Conservation (phyloP, 176 grass and related monocot species). For the Musa acuminata region DNA sequence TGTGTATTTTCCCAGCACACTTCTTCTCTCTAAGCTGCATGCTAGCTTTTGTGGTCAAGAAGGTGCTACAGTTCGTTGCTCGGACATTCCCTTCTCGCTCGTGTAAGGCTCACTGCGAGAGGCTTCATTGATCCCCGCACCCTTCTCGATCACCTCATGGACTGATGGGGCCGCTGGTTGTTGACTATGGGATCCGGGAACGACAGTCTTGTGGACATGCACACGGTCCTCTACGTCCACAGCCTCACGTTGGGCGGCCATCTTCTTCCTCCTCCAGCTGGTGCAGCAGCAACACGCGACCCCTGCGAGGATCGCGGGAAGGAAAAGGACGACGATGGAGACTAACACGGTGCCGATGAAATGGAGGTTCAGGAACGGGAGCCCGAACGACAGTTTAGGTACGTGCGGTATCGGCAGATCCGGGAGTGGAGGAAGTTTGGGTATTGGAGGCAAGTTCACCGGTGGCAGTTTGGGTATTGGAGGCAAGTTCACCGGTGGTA, state of each 20-base stretch:
- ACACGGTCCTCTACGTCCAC: slow-evolving; percentile 47
- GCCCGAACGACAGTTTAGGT: slow-evolving; percentile 10
- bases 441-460: background rate
- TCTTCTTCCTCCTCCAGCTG: slow-evolving; percentile 39
- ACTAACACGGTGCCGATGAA: slow-evolving; percentile 61
- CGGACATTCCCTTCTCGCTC: background rate
- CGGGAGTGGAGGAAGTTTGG: background rate
- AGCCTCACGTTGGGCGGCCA: slow-evolving; percentile 25
- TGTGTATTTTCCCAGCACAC: too few species aligned
- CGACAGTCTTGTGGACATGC: slow-evolving; percentile 38
- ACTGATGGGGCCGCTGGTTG: slow-evolving; percentile 24
- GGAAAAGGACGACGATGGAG: slow-evolving; percentile 41
- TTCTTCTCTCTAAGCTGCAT: too few species aligned
- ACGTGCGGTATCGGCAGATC: background rate
- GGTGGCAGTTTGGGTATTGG: background rate
- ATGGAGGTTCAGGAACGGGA: slow-evolving; percentile 30
- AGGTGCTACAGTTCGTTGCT: background rate
- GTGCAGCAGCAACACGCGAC: slow-evolving; percentile 53
- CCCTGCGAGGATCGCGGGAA: slow-evolving; percentile 49
- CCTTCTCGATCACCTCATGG: slow-evolving; percentile 40
- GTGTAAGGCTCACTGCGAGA: background rate
- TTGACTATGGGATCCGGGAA: slow-evolving; percentile 26
- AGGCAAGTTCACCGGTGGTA: too few species aligned
- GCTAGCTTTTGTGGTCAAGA: background rate
- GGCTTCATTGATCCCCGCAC: slow-evolving; percentile 17